phyloP scores from a whole-genome alignment of 2,329 filamentous ascomycete species.

The Sporothrix phasma region DNA sequence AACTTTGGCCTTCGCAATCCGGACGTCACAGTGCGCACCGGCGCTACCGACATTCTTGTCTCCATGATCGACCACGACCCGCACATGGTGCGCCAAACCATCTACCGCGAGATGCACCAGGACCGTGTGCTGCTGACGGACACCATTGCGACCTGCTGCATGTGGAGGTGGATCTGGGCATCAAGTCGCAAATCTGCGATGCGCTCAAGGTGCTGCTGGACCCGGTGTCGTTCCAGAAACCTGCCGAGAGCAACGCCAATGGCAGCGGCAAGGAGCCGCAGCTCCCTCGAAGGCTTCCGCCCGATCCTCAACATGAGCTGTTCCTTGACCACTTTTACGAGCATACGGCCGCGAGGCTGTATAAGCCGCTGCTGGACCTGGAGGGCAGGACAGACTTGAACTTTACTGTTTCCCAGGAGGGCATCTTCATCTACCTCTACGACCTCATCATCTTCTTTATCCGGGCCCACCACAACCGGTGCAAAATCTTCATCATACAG shows the following conservation, averaged over 20 bases:
- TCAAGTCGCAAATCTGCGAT: constrained; percentile 92
- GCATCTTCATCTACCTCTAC: constrained; percentile 82
- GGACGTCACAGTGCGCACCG: constrained; percentile 77
- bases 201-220: constrained; percentile 90
- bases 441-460: constrained; percentile 93
- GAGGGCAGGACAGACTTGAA: constrained; percentile 58
- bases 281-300: constrained; percentile 31
- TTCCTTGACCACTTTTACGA: constrained; percentile 89
- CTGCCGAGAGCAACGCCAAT: constrained; percentile 20
- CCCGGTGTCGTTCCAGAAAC: constrained; percentile 47
- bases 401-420: constrained; percentile 73
- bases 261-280: constrained; percentile 34
- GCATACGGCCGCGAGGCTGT: constrained; percentile 71
- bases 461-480: constrained; percentile 74
- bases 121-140: constrained; percentile 81
- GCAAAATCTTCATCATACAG: constrained; percentile 76
- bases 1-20: constrained; percentile 80
- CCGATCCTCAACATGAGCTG: constrained; percentile 67
- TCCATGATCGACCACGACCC: constrained; percentile 94
- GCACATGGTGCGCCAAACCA: constrained; percentile 84
- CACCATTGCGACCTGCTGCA: constrained; percentile 86
- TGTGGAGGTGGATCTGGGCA: constrained; percentile 83
- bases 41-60: constrained; percentile 86
- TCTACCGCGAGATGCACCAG: constrained; percentile 84
- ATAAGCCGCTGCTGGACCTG: constrained; percentile 74